phyloP scores from a whole-genome alignment of 2,329 filamentous ascomycete genomes.

The Fusarium pseudograminearum region DNA sequence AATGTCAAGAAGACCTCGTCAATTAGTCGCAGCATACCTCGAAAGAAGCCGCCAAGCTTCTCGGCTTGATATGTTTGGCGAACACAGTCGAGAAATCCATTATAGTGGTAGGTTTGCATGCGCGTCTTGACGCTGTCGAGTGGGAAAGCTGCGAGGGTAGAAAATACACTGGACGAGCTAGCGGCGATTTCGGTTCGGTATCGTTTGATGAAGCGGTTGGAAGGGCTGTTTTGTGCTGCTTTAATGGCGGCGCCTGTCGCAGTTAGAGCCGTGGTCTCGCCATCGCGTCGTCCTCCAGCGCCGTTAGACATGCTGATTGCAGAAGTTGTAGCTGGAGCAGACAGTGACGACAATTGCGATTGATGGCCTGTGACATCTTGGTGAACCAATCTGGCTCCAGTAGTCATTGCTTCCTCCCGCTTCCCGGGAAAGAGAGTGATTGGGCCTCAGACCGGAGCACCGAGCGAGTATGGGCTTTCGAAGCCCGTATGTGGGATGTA shows the following conservation, averaged over 20 bases:
- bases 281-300: constrained; percentile 49
- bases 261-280: constrained; percentile 44
- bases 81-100: constrained; percentile 79
- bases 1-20: background rate
- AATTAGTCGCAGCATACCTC: constrained; percentile 66
- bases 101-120: constrained; percentile 87
- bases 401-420: constrained; percentile 53
- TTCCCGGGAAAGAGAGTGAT: constrained; percentile 41
- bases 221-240: constrained; percentile 19
- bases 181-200: constrained; percentile 87
- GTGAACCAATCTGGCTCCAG: constrained; percentile 52
- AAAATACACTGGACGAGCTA: constrained; percentile 80
- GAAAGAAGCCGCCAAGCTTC: constrained; percentile 81
- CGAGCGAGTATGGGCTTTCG: constrained; percentile 5
- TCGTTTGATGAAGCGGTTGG: constrained; percentile 69
- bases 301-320: constrained; percentile 46
- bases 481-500: constrained; percentile 19
- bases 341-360: constrained; percentile 45
- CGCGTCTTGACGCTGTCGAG: constrained; percentile 91
- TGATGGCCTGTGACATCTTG: constrained; percentile 56
- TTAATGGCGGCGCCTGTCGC: constrained; percentile 35
- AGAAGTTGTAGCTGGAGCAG: constrained; percentile 45
- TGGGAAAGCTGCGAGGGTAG: constrained; percentile 84
- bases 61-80: constrained; percentile 80
- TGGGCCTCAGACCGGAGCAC: constrained; percentile 34